Conservation (phyloP, 1,139 yeast species). For the Kluyveromyces sp. region DNA sequence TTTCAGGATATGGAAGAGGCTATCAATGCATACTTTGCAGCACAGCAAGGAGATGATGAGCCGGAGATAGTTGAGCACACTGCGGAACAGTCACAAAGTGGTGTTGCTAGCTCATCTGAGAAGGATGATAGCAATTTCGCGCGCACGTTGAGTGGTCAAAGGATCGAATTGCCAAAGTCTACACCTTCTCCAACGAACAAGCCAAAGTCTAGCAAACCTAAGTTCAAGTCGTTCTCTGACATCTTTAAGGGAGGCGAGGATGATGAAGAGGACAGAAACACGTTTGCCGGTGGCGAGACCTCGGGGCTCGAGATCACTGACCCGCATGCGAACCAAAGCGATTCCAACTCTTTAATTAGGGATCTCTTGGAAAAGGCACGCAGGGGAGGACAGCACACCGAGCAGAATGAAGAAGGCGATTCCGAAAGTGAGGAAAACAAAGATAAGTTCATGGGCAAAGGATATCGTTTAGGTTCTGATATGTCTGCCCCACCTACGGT, state of each 20-base stretch:
- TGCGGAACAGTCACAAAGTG: not conserved
- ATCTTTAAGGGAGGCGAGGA: conserved; percentile 38
- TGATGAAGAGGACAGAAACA: conserved; percentile 58
- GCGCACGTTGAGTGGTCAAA: conserved; percentile 6
- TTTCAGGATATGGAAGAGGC: conserved; percentile 32
- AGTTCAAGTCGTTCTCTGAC: conserved; percentile 46
- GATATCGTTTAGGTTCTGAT: conserved; percentile 63
- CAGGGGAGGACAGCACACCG: conserved; percentile 36
- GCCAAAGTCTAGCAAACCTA: conserved; percentile 26
- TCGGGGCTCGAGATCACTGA: conserved; percentile 91
- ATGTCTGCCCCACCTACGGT: conserved; percentile 37
- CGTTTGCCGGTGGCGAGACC: conserved; percentile 90
- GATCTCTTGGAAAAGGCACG: conserved; percentile 57
- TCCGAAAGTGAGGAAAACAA: conserved; percentile 23
- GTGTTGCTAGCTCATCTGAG: not conserved
- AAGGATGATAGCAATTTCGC: not conserved
- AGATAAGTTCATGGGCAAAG: conserved; percentile 54
- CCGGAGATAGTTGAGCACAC: conserved; percentile 1
- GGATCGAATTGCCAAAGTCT: conserved; percentile 3
- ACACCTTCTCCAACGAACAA: conserved; percentile 4
- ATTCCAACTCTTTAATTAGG: conserved; percentile 44
- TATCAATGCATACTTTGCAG: conserved; percentile 30
- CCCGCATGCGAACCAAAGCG: conserved; percentile 45
- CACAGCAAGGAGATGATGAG: conserved; percentile 13
- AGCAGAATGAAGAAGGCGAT: conserved; percentile 34